phyloP scores from a whole-genome alignment of 164 flowering plant species.

The Protea cynaroides region DNA sequence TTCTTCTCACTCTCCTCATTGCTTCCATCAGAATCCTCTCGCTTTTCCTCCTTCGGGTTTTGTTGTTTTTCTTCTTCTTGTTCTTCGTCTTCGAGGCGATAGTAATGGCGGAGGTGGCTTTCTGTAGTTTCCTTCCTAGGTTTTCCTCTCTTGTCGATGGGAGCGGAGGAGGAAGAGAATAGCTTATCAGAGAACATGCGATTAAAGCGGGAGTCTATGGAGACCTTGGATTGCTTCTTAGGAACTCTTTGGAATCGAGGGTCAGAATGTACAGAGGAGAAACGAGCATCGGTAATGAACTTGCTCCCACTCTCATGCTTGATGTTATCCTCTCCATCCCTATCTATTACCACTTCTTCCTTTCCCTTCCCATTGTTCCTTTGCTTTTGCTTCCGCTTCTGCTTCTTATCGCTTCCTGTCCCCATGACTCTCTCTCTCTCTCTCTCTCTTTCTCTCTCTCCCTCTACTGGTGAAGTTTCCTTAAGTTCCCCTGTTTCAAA shows the following conservation, averaged over 20 bases:
- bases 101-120: slow-evolving; percentile 46
- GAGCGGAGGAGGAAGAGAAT: slow-evolving; percentile 54
- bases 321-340: slow-evolving; percentile 1
- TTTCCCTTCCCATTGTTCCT: too few species aligned
- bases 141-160: slow-evolving; percentile 72
- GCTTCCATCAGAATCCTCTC: slow-evolving; percentile 2
- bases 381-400: too few species aligned
- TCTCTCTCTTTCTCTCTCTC: too few species aligned
- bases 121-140: slow-evolving; percentile 19
- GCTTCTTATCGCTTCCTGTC: too few species aligned
- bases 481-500: too few species aligned
- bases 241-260: slow-evolving; percentile 71
- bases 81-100: slow-evolving; percentile 41
- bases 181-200: slow-evolving; percentile 49
- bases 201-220: slow-evolving; percentile 62
- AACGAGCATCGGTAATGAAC: slow-evolving; percentile 56
- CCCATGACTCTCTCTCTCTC: too few species aligned
- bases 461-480: too few species aligned
- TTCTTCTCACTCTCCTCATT: slow-evolving; percentile 6
- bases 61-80: slow-evolving; percentile 1
- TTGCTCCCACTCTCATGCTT: slow-evolving; percentile 8
- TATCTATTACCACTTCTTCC: slow-evolving; percentile 9
- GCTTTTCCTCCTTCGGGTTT: neutral
- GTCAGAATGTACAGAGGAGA: slow-evolving; percentile 59
- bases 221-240: slow-evolving; percentile 47